Evolutionary conservation across 306 rosid species (phyloP), one percentile per base, ranked within the genome.

Genomic region (Cucumis cinereus): DNA sequence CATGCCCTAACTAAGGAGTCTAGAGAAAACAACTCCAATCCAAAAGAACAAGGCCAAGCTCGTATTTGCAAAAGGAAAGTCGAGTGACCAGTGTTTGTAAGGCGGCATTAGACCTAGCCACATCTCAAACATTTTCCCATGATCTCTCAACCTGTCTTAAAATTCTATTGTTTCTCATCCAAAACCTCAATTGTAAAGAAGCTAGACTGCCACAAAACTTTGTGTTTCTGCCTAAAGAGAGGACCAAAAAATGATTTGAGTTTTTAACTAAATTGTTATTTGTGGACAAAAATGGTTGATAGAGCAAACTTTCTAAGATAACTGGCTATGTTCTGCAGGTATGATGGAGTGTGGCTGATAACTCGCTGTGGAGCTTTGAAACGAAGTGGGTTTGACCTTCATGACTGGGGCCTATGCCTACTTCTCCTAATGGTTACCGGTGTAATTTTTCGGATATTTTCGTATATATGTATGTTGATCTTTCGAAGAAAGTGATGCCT

Each of bases 331-430:
- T 28, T 22, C 38, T 82, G 66, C 84, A 94, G 98, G 89, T 90
- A 94, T 60, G 84, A 87, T 45, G 98, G 98, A 73, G 97, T 91
- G 59, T 91, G 98, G 98, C 96, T 90, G 71, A 86, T 94, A 83
- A 89, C 90, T 64, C 88, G 97, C 0, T 91, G 97, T 19, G 98
- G 94, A 41, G 73, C 83, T 20, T 89, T 94, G 47, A 33, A 78
- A 59, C 77, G 74, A 81, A 82, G 81, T 20, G 93, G 95, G 33
- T 94, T 90, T 76, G 79, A 85, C 79, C 83, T 94, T 83, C 93
- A 90, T 79, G 85, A 92, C 78, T 90, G 97, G 99, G 81, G 75
- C 72, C 86, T 86, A 26, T 90, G 97, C 66, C 63, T 92, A 77
- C 57, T 77, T 43, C 80, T 91, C 73, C 90, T 94, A 78, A 17